Base-by-base conservation (phyloP, 139 green algal species). In the Volvox reticuliferus region DNA sequence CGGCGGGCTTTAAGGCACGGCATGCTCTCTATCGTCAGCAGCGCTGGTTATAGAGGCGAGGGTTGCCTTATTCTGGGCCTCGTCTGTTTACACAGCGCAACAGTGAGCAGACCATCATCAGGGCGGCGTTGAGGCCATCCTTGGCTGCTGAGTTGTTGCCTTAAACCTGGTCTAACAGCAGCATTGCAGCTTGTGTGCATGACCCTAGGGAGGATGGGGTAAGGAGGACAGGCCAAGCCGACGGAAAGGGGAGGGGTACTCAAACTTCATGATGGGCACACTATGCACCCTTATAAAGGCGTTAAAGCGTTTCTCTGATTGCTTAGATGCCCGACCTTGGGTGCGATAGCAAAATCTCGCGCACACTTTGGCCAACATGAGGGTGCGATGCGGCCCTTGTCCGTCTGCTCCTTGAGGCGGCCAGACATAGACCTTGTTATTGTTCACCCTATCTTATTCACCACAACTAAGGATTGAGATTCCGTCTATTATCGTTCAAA, bases 121-220 rank as follows among this genome's bases (percentile, higher is more conserved):
- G 81, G 81, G 81, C 81, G 61, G 81, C 81, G 62, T 87, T 32
- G 61, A 87, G 81, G 81, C 81, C 81, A 19, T 36, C 79, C 20
- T 55, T 17, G 81, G 81, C 81, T 33, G 18, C 20, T 87, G 81
- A 87, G n/a, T 36, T 87, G 81, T 67, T 77, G 81, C 81, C 81
- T 87, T 87, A 87, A 87, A 87, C 81, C 81, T 87, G 81, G 61
- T 76, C 81, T 26, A 21, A 87, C 81, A 87, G 9, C 44, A n/a
- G n/a, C 37, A 32, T 79, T 79, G 18, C 44, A 55, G 44, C n/a
- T n/a, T n/a, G n/a, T 55, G 44, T 55, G 9, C 44, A 55, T 9
- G 9, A 55, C 44, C 44, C 44, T 9, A 55, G 44, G 44, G 9
- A 55, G 5, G n/a, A n/a, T n/a, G n/a, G n/a, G 44, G 44, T 5